A percentile compares a stretch with the other conserved stretches of the same genome.
Conservation (phyloP, 306 rosid species). For the Parietaria judaica region DNA sequence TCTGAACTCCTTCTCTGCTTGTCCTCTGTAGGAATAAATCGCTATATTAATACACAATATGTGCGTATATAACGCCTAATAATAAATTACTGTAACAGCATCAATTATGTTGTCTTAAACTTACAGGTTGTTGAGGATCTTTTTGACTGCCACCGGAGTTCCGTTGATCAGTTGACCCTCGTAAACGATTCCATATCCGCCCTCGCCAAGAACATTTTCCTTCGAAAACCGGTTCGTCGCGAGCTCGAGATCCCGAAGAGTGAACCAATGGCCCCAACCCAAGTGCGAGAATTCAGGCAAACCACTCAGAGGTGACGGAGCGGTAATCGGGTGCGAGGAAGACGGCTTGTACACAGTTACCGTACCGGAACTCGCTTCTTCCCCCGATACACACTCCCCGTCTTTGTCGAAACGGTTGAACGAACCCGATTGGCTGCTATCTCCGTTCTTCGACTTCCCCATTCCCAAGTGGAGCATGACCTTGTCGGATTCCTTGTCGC, state of each 20-base stretch:
- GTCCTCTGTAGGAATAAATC: constrained; percentile 45
- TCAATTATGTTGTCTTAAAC: constrained; percentile 15
- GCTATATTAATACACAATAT: too few species aligned
- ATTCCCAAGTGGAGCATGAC: constrained; percentile 67
- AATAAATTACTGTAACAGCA: too few species aligned
- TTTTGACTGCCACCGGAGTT: constrained; percentile 82
- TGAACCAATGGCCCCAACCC: constrained; percentile 99
- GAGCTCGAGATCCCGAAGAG: constrained; percentile 78
- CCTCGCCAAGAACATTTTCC: constrained; percentile 82
- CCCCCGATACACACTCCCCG: constrained; percentile 67
- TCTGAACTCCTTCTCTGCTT: constrained; percentile 91
- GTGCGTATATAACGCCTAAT: too few species aligned
- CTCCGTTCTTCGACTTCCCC: constrained; percentile 60
- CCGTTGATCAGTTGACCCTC: constrained; percentile 77
- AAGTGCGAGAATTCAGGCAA: constrained; percentile 87
- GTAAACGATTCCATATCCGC: constrained; percentile 95
- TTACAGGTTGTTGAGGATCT: constrained; percentile 88
- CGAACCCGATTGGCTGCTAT: constrained; percentile 58
- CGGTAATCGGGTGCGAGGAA: constrained; percentile 58
- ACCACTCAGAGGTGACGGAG: constrained; percentile 75
- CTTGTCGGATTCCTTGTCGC: constrained; percentile 68
- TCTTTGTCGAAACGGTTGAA: constrained; percentile 54
- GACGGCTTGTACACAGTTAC: constrained; percentile 45
- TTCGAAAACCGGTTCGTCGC: constrained; percentile 76
- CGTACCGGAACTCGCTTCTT: constrained; percentile 69